Percentiles rank a stretch among this genome's conserved stretches.
Evolutionary conservation across 2,329 filamentous ascomycete genomes (phyloP).

Genomic region (Phaeosphaeria sp.): DNA sequence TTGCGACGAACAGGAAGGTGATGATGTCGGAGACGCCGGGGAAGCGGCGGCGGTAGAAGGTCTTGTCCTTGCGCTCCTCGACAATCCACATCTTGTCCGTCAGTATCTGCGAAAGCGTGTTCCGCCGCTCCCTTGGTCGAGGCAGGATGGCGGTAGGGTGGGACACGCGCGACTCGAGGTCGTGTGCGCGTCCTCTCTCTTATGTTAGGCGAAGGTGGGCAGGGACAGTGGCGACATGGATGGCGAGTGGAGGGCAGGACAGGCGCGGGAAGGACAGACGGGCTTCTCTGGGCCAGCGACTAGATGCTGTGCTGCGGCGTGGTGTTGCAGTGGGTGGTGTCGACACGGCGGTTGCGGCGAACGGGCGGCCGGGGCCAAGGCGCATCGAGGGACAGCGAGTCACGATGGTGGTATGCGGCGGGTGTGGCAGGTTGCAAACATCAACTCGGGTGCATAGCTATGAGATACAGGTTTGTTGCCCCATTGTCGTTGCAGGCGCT

Average conservation of each 20-base stretch:
- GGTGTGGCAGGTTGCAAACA: slow-evolving; percentile 1
- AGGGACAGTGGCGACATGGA: slow-evolving; percentile 27
- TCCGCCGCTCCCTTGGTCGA: slow-evolving; percentile 14
- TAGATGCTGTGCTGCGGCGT: slow-evolving; percentile 1
- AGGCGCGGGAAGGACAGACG: not conserved
- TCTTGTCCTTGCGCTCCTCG: slow-evolving; percentile 33
- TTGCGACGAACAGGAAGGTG: slow-evolving; percentile 35
- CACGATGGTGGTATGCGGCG: not conserved
- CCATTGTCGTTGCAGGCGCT: slow-evolving; percentile 1
- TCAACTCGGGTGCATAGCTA: slow-evolving; percentile 3
- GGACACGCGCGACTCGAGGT: slow-evolving; percentile 20
- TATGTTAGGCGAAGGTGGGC: slow-evolving; percentile 10
- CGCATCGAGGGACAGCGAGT: not conserved
- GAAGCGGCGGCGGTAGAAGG: slow-evolving; percentile 37
- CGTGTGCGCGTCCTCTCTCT: slow-evolving; percentile 15
- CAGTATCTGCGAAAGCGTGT: slow-evolving; percentile 18
- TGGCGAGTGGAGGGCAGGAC: not conserved
- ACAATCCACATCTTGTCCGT: slow-evolving; percentile 33
- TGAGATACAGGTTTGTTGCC: slow-evolving; percentile 1
- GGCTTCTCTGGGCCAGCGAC: not conserved
- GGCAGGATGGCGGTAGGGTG: slow-evolving; percentile 15
- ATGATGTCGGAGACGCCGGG: slow-evolving; percentile 31
- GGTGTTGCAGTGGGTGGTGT: not conserved
- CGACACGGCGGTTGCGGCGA: not conserved
- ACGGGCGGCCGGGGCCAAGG: slow-evolving; percentile 1